These are phyloP conservation scores for Agrocybe praecox DNA, from an alignment of 768 basidiomycete species.

Conservation along the genomic window DNA sequence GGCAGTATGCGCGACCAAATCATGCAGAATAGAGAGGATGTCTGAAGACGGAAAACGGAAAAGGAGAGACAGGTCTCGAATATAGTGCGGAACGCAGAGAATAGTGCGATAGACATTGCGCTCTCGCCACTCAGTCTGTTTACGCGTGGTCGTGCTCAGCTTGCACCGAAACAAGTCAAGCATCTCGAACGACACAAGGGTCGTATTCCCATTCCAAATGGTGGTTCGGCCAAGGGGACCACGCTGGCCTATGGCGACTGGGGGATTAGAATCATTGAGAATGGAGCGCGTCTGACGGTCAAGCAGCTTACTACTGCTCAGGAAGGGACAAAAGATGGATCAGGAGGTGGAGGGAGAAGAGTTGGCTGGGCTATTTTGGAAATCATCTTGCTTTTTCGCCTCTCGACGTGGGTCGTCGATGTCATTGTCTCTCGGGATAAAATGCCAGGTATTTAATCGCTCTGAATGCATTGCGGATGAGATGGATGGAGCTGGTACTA, in stretches of 20 bases:
- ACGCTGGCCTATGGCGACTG: too few relatives aligned
- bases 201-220: slow-evolving; percentile 78
- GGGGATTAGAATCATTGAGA: too few relatives aligned
- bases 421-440: too few relatives aligned
- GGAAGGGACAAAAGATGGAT: too few relatives aligned
- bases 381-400: slow-evolving; percentile 84
- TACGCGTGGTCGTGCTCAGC: slow-evolving; percentile 54
- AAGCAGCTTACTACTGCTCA: too few relatives aligned
- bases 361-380: slow-evolving; percentile 86
- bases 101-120: slow-evolving; percentile 27
- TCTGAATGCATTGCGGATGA: too few relatives aligned
- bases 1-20: slow-evolving; percentile 33
- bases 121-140: too few relatives aligned
- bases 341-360: slow-evolving; percentile 98
- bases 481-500: too few relatives aligned
- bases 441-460: too few relatives aligned
- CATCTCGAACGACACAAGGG: slow-evolving; percentile 92
- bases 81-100: slow-evolving; percentile 30
- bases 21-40: slow-evolving; percentile 29
- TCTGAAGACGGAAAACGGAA: slow-evolving; percentile 31
- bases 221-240: slow-evolving; percentile 90
- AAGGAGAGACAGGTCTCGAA: slow-evolving; percentile 31
- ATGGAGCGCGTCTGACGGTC: too few relatives aligned
- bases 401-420: too few relatives aligned
- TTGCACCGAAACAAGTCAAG: slow-evolving; percentile 84